Conservation (phyloP, 345 rosid genomes). For the Euphorbia pulcherrima region DNA sequence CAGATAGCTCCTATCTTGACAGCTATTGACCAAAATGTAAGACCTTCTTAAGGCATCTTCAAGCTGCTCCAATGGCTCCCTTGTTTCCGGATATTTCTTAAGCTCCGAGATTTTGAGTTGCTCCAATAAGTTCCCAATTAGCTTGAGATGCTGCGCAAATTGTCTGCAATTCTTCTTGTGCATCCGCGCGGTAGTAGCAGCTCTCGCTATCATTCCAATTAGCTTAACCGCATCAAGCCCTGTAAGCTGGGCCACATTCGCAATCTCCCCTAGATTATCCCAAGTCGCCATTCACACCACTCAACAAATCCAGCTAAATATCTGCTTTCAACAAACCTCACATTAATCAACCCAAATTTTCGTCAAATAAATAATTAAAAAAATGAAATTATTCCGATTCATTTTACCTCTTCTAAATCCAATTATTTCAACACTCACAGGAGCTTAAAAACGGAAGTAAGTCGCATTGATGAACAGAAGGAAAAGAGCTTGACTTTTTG, state of each 20-base stretch:
- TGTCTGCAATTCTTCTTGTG: constrained; percentile 95
- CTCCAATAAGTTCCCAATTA: constrained; percentile 82
- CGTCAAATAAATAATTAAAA: not conserved
- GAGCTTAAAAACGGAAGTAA: not conserved
- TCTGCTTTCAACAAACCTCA: not conserved
- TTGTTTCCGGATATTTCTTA: constrained; percentile 86
- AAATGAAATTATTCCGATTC: not conserved
- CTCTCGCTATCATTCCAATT: constrained; percentile 75
- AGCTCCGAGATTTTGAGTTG: constrained; percentile 89
- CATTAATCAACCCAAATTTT: not conserved
- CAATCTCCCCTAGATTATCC: constrained; percentile 81
- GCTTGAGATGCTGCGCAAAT: constrained; percentile 85
- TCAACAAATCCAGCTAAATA: constrained; percentile 13
- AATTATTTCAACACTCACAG: constrained; percentile 11
- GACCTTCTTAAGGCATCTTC: constrained; percentile 91
- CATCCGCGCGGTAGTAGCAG: constrained; percentile 85
- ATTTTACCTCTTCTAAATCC: constrained; percentile 20
- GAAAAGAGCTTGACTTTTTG: not conserved
- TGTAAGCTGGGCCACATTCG: constrained; percentile 69
- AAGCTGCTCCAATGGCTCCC: constrained; percentile 95
- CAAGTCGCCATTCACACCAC: constrained; percentile 57
- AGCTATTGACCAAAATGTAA: constrained; percentile 72
- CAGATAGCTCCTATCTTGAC: constrained; percentile 87
- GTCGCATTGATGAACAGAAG: not conserved
- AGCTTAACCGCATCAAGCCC: constrained; percentile 82